Evolutionary conservation across 495 filamentous ascomycete species (phyloP), one percentile per base, ranked within the genome.

Genomic region (Pyrenopolyporus hunteri): DNA sequence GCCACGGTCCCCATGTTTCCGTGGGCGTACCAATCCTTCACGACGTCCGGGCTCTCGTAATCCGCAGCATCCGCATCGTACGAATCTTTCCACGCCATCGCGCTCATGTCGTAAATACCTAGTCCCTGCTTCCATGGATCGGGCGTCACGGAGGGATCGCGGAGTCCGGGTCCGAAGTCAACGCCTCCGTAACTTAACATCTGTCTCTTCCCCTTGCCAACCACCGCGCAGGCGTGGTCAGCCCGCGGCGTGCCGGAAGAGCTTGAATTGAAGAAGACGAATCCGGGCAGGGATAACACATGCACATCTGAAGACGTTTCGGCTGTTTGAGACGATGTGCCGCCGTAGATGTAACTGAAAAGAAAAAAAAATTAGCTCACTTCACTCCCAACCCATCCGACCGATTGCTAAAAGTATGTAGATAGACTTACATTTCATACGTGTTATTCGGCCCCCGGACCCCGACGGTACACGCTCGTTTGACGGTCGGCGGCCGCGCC

Each of bases 271-370:
- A 75, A 70, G 71, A 79, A 81, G 28, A 71, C 59, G 37, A 81
- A 82, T n/a, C 76, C 78, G 0, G 78, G 79, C 1, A 82, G 53
- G 35, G 73, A 76, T 9, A 81, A 69, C 11, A 82, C 66, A 39
- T 75, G 72, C 4, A 76, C 66, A 20, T 76, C 73, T 0, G 63
- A 32, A 25, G 71, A 66, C 0, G 49, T 22, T 9, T 25, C 52
- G 3, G 54, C 51, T 14, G 46, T 40, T 1, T 57, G 40, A 7
- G 40, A 14, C 14, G 70, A 68, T 11, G 40, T 28, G 13, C 75
- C 74, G 23, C 74, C 75, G 14, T 67, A 73, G 4, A 78, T 43
- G 37, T 74, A 73, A 59, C 76, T 78, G 14, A 33, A 20, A 11
- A 54, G 48, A 14, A 47, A 43, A 37, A 8, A 50, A 20, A n/a